Conservation (phyloP, 768 basidiomycete genomes). For the Coprinopsis cinerea region DNA sequence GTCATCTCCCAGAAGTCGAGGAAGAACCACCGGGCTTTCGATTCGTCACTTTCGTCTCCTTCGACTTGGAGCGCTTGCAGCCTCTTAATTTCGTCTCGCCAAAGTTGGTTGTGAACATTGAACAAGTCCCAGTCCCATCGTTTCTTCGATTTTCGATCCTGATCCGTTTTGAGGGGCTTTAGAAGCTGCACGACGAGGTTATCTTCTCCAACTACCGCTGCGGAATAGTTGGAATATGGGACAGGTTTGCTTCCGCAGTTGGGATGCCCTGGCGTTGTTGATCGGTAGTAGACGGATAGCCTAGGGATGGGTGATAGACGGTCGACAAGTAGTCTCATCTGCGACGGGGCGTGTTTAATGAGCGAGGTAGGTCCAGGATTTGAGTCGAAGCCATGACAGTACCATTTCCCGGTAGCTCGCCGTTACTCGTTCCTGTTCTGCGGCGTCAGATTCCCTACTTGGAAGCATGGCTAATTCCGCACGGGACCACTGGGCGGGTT, state of each 20-base stretch:
- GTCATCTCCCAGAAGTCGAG: background rate
- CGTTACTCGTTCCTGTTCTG: constrained; percentile 23
- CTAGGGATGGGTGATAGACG: constrained; percentile 1
- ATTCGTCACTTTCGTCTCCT: background rate
- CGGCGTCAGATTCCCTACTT: constrained; percentile 15
- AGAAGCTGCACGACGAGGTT: constrained; percentile 1
- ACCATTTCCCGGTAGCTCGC: constrained; percentile 24
- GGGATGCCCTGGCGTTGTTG: constrained; percentile 13
- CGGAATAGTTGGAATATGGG: background rate
- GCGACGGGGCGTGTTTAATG: background rate
- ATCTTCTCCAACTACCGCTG: background rate
- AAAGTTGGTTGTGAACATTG: background rate
- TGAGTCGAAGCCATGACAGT: background rate
- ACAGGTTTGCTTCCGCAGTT: constrained; percentile 6
- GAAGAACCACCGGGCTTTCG: background rate
- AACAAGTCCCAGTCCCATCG: constrained; percentile 18
- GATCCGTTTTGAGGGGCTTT: background rate
- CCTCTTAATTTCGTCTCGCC: background rate
- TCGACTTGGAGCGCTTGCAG: background rate
- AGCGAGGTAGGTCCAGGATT: background rate
- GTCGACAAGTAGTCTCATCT: background rate
- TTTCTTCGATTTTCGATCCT: background rate
- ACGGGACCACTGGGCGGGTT: constrained; percentile 21
- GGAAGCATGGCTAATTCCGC: constrained; percentile 23
- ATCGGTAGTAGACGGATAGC: constrained; percentile 10